Evolutionary conservation across 768 basidiomycete genomes (phyloP), one percentile per base, ranked within the genome.

Genomic region (Zangia roseola): DNA sequence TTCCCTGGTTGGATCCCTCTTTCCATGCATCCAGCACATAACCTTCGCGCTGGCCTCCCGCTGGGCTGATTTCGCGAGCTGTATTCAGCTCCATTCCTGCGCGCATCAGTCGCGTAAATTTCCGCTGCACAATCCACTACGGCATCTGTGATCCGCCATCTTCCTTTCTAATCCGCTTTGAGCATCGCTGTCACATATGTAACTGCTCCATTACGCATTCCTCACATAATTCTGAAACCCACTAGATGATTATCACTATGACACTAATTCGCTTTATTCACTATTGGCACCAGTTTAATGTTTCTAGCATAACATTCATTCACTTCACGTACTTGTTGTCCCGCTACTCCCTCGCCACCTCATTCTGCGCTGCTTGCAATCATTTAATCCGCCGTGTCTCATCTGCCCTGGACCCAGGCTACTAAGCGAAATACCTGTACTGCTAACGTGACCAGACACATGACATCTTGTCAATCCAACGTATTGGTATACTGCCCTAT

Each of bases 151-250:
- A 63, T 67, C 58, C 59, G 58, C 58, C 58, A 50, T 57, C 52
- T 53, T 54, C 50, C 43, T 47, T 49, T 42, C 46, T 47, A 40
- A 50, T 36, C 53, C 53, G 47, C 39, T 62, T 57, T 47, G 58
- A 57, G 60, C 64, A 68, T 66, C 65, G 71, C 64, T 74, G 67
- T 73, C 67, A 65, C 67, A 65, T 71, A n/a, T n/a, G n/a, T n/a
- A 70, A 52, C 60, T 59, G 60, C 65, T 64, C 69, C 68, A 58
- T 64, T 65, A 67, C 67, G 55, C 67, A 67, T 45, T 35, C 45
- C 45, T 62, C 58, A 46, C 65, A 68, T 65, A 66, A 69, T 66
- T 56, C 64, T 54, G 55, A 58, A 35, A 48, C 58, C 43, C 57
- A 55, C 50, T 68, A 69, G 63, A 69, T 53, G 57, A 49, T 51